phyloP scores from a whole-genome alignment of 352 stramenopile species.

The Phytophthora ohioensis region DNA sequence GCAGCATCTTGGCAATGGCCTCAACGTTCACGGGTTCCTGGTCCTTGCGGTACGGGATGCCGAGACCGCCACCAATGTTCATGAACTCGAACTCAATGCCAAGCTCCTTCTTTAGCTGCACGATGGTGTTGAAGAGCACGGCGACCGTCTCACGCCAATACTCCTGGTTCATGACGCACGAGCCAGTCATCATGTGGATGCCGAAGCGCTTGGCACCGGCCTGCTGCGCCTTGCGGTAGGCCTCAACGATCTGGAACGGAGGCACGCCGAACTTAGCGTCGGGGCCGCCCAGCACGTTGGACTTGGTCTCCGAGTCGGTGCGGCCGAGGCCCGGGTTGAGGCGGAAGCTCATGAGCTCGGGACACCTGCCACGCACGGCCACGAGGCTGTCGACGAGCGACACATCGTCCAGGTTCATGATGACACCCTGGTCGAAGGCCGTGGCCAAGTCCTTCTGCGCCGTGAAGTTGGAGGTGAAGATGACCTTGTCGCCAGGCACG shows the following conservation, averaged over 20 bases:
- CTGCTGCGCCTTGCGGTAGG: conserved; percentile 84
- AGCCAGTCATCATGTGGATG: conserved; percentile 94
- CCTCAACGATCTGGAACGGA: conserved; percentile 89
- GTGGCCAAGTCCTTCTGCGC: conserved; percentile 71
- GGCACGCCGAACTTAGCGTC: conserved; percentile 92
- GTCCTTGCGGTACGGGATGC: conserved; percentile 88
- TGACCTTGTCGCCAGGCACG: conserved; percentile 78
- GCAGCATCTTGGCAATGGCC: conserved; percentile 78
- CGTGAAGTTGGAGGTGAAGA: conserved; percentile 93
- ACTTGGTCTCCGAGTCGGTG: conserved; percentile 91
- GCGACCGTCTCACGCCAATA: conserved; percentile 92
- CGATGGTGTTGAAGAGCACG: conserved; percentile 85
- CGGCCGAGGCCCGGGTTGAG: conserved; percentile 88
- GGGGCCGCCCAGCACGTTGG: conserved; percentile 88
- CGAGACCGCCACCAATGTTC: conserved; percentile 91
- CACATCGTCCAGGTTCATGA: conserved; percentile 90
- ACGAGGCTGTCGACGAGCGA: conserved; percentile 86
- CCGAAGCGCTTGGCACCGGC: conserved; percentile 86
- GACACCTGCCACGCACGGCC: conserved; percentile 68
- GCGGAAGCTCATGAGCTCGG: conserved; percentile 90
- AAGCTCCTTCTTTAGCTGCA: conserved; percentile 79
- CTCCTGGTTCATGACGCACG: conserved; percentile 89
- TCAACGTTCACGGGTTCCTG: conserved; percentile 74
- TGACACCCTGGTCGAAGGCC: conserved; percentile 84
- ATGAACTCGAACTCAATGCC: conserved; percentile 92